These are phyloP conservation scores for Russula vinacea DNA, from an alignment of 768 basidiomycete species.

Conservation along the genomic window DNA sequence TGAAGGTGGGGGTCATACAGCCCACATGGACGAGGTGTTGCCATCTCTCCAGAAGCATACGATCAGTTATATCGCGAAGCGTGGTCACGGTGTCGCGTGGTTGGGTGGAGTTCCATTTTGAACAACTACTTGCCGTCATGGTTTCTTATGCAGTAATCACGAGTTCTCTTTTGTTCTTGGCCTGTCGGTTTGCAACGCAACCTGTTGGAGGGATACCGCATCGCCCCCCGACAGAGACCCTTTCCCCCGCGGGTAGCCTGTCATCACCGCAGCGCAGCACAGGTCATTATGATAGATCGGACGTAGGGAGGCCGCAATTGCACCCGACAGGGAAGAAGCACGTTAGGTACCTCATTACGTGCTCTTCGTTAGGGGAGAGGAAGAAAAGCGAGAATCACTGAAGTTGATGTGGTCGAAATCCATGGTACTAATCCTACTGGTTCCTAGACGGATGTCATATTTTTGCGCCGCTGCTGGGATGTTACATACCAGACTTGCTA, in stretches of 20 bases:
- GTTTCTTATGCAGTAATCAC: neutral
- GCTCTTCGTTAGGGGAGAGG: neutral
- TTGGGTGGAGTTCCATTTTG: neutral
- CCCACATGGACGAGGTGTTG: neutral
- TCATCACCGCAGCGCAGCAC: neutral
- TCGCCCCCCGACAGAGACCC: neutral
- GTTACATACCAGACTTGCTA: neutral
- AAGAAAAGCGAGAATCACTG: neutral
- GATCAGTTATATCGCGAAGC: neutral
- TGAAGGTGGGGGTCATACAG: neutral
- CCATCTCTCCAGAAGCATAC: conserved; percentile 1
- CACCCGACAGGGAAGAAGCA: neutral
- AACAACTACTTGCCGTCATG: neutral
- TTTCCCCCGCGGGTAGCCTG: neutral
- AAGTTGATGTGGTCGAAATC: neutral
- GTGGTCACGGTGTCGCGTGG: neutral
- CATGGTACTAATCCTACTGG: neutral
- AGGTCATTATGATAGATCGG: neutral
- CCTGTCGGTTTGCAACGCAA: neutral
- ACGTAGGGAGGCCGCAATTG: neutral
- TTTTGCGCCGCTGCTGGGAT: conserved; percentile 1
- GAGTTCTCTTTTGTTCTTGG: neutral
- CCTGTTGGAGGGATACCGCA: neutral
- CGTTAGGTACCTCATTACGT: neutral
- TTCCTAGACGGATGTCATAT: neutral